phyloP scores from a whole-genome alignment of 805 yeast species.

The Lipomyces starkeyi region DNA sequence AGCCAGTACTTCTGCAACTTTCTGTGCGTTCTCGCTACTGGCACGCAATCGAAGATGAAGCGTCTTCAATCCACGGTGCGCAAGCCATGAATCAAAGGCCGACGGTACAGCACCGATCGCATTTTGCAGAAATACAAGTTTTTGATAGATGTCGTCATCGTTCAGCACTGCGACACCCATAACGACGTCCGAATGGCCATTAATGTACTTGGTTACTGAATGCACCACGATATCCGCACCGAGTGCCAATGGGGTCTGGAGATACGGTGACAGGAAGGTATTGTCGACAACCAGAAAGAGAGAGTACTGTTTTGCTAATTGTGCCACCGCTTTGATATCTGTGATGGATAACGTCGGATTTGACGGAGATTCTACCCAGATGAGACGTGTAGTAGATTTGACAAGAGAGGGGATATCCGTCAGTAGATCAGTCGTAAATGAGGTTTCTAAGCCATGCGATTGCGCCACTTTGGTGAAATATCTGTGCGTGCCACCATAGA shows the following conservation, averaged over 20 bases:
- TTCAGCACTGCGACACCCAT: conserved; percentile 82
- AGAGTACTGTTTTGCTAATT: conserved; percentile 57
- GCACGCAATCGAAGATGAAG: conserved; percentile 78
- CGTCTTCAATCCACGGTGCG: conserved; percentile 90
- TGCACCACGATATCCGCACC: conserved; percentile 91
- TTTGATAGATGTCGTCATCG: conserved; percentile 62
- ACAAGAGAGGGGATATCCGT: conserved; percentile 62
- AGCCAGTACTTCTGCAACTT: conserved; percentile 69
- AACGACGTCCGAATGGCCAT: conserved; percentile 91
- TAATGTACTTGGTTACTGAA: conserved; percentile 88
- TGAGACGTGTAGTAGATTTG: conserved; percentile 65
- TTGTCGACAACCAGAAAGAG: conserved; percentile 76
- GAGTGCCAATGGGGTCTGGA: conserved; percentile 78
- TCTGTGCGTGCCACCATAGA: conserved; percentile 91
- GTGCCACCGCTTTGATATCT: conserved; percentile 68
- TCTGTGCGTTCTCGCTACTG: conserved; percentile 67
- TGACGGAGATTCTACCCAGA: conserved; percentile 89
- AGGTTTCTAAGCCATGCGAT: conserved; percentile 73
- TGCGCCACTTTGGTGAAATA: conserved; percentile 85
- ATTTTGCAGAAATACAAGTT: conserved; percentile 78
- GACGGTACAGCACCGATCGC: conserved; percentile 90
- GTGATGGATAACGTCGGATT: conserved; percentile 85
- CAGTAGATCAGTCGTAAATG: conserved; percentile 69
- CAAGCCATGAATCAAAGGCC: conserved; percentile 90
- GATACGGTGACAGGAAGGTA: conserved; percentile 86